Base-by-base conservation (phyloP, 2,329 filamentous ascomycete species). In the Stachybotrys elegans region DNA sequence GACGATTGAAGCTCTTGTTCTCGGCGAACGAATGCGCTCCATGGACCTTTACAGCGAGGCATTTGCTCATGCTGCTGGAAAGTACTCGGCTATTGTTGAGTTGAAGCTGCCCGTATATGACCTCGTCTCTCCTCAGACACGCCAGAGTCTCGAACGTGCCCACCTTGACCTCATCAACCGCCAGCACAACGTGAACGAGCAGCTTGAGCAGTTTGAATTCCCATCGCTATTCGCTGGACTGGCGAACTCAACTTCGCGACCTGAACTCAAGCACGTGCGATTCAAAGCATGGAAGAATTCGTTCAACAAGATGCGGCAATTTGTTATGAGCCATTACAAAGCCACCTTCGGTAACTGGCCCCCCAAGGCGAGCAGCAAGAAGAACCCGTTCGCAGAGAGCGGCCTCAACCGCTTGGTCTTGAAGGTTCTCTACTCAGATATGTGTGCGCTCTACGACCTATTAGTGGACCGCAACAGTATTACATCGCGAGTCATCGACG, bases 201-300 rank as follows among this genome's bases (percentile, higher is more conserved):
- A 87, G 35, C 71, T 97, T n/a, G 82, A 87, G 46, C 81, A 89
- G 48, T 97, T 97, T 54, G 88, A 96, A 23, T 96, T 95, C 55
- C 90, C 91, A 0, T 86, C 88, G 1, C 71, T 97, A 5, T 97
- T 95, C 59, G 81, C 89, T 0, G 93, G 93, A 25, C 81, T 90
- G 51, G 92, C 88, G 57, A 90, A 84, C 62, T 95, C 89, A 4
- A 91, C 84, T 11, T 88, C 86, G 1, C 78, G 81, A 19, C 75
- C 75, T 1, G 89, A 95, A 62, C 83, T 88, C 50, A 91, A 84
- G 60, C 70, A 81, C 16, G 79, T 95, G 35, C 82, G 84, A 19
- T 97, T 94, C 71, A 89, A 90, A 62, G 76, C 79, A 22, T 97
- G 93, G 92, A 86, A 80, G 56, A 72, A 73, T 16, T 77, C 83